Conservation (phyloP, 2,329 filamentous ascomycete genomes). For the Talaromyces rugulosus region DNA sequence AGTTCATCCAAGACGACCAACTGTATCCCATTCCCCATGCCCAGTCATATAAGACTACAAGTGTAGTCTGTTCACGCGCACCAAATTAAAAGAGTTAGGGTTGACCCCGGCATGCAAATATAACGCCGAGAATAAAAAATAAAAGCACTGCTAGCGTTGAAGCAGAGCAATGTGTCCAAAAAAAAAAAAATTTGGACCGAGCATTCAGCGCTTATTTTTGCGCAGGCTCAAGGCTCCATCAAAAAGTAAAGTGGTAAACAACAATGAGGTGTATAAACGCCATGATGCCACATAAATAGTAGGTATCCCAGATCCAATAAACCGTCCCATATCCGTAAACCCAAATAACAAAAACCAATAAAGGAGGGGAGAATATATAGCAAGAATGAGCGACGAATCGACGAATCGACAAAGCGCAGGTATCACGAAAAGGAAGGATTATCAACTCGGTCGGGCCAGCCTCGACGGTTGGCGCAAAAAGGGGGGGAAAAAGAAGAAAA, state of each 20-base stretch:
- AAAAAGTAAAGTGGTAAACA: not conserved
- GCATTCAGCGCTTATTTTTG: conserved; percentile 15
- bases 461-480: conserved; percentile 3
- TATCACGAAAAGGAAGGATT: not conserved
- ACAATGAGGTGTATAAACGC: conserved; percentile 11
- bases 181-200: conserved; percentile 11
- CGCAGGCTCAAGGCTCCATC: conserved; percentile 15
- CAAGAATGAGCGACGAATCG: not conserved
- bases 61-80: not conserved
- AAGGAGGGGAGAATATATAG: not conserved
- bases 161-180: conserved; percentile 4
- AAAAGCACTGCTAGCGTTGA: conserved; percentile 1
- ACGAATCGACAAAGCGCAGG: not conserved
- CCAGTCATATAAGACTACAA: conserved; percentile 5
- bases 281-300: conserved; percentile 14
- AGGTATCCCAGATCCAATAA: conserved; percentile 15
- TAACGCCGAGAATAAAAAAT: not conserved
- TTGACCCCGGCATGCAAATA: not conserved
- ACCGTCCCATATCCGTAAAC: conserved; percentile 8
- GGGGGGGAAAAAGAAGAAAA: conserved; percentile 1
- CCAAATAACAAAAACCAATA: not conserved
- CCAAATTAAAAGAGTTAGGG: conserved; percentile 1
- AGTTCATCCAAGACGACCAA: conserved; percentile 34
- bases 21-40: conserved; percentile 5
- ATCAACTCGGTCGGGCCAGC: conserved; percentile 2